phyloP scores from a whole-genome alignment of 2,329 filamentous ascomycete genomes.

The Teratosphaeriaceae sp. region DNA sequence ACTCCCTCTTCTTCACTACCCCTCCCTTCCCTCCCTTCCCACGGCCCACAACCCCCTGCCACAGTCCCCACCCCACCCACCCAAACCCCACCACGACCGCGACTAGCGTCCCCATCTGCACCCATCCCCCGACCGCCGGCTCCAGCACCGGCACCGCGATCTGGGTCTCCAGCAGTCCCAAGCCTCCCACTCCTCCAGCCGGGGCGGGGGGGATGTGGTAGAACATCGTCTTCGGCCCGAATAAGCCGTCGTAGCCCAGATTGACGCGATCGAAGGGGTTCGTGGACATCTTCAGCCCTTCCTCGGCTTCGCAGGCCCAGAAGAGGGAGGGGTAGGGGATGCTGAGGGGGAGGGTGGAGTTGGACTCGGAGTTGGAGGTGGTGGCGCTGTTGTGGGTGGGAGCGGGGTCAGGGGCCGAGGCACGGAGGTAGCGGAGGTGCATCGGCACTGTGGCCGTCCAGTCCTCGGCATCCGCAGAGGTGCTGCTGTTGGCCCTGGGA shows the following conservation, averaged over 20 bases:
- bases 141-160: slow-evolving; percentile 40
- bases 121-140: slow-evolving; percentile 27
- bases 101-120: slow-evolving; percentile 38
- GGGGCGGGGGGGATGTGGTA: slow-evolving; percentile 56
- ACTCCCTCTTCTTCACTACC: slow-evolving; percentile 2
- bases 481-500: too few species aligned
- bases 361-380: slow-evolving; percentile 13
- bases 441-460: slow-evolving; percentile 71
- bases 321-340: slow-evolving; percentile 79
- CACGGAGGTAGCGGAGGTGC: slow-evolving; percentile 75
- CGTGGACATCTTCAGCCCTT: slow-evolving; percentile 57
- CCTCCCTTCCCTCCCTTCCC: too few species aligned
- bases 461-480: too few species aligned
- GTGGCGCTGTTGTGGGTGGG: slow-evolving; percentile 45
- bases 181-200: slow-evolving; percentile 1
- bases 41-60: slow-evolving; percentile 9
- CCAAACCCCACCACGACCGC: slow-evolving; percentile 38
- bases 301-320: slow-evolving; percentile 73
- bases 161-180: slow-evolving; percentile 24
- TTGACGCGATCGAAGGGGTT: slow-evolving; percentile 84
- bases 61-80: slow-evolving; percentile 39
- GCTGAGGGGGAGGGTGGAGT: slow-evolving; percentile 24
- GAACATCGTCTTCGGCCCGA: slow-evolving; percentile 70
- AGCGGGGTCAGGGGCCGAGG: too few species aligned
- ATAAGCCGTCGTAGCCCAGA: slow-evolving; percentile 79